Conservation (phyloP, 345 rosid genomes). For the Cardamine resedifolia region DNA sequence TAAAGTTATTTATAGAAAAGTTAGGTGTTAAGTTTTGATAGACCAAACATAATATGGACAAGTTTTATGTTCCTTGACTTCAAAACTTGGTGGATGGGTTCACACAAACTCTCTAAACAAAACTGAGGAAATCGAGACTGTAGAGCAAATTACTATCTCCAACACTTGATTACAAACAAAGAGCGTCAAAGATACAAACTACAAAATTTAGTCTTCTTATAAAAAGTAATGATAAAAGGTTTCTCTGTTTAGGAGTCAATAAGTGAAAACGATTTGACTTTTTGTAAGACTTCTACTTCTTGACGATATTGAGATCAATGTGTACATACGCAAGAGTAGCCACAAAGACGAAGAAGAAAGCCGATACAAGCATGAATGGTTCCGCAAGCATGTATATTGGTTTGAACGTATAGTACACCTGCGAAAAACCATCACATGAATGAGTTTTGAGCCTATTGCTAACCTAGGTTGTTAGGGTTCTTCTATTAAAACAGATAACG, state of each 20-base stretch:
- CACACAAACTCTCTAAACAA: neutral
- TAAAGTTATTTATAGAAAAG: too few relatives aligned
- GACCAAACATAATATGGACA: too few relatives aligned
- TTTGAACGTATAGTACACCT: slow-evolving; percentile 94
- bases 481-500: neutral
- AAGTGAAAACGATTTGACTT: neutral
- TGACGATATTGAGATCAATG: slow-evolving; percentile 66
- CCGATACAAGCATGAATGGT: slow-evolving; percentile 84
- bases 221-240: neutral
- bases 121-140: neutral
- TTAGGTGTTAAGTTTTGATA: neutral
- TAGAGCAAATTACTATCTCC: neutral
- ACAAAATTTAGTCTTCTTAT: slow-evolving; percentile 23
- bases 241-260: slow-evolving; percentile 19
- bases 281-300: slow-evolving; percentile 36
- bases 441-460: neutral
- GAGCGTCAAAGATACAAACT: slow-evolving; percentile 25
- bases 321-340: slow-evolving; percentile 77
- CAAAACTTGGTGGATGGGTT: neutral
- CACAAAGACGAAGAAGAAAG: slow-evolving; percentile 74
- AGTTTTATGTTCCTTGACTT: neutral
- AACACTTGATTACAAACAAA: slow-evolving; percentile 1
- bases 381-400: slow-evolving; percentile 96
- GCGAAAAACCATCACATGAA: slow-evolving; percentile 25
- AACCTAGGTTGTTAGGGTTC: neutral